Evolutionary conservation across 345 rosid genomes (phyloP), one percentile per base, ranked within the genome.

Genomic region (Triadica sebifera): DNA sequence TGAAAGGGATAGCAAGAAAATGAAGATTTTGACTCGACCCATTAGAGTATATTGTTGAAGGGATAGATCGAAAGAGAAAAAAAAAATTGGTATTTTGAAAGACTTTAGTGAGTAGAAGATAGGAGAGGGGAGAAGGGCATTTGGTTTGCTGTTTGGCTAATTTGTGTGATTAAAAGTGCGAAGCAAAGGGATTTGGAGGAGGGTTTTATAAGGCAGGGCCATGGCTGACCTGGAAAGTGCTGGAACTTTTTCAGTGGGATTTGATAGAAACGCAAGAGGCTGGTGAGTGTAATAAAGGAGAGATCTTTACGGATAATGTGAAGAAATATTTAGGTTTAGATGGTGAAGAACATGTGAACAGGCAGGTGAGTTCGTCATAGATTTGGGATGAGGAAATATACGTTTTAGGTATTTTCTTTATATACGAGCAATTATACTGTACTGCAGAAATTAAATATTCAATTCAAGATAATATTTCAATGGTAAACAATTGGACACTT

Each of bases 211-310:
- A 69, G 39, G 13, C 49, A 50, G 50, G 62, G 68, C 9, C n/a
- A 47, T 53, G 50, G 55, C 29, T 52, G 64, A 71, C 4, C 25
- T 55, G 74, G 47, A 76, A 71, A 70, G 62, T 45, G 43, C 19
- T 5, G 37, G 67, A 46, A 52, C 46, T 49, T 77, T 79, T 78
- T 70, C 13, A 17, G 24, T 9, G 24, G 49, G 20, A 4, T 58
- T 66, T 58, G 80, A 50, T 55, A 20, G 62, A 56, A 77, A 71
- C n/a, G 83, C 81, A 78, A 70, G 85, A 80, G 79, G 77, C 75
- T 65, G 85, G 82, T 80, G 90, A 80, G 71, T 64, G 72, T 74
- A 78, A 73, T 82, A 79, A 85, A 83, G 16, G 11, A 3, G 78
- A 58, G 59, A 51, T 51, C 20, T 39, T n/a, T 6, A 16, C 8